Conservation (phyloP, 1,139 yeast species). For the Yamadazyma dendronema region DNA sequence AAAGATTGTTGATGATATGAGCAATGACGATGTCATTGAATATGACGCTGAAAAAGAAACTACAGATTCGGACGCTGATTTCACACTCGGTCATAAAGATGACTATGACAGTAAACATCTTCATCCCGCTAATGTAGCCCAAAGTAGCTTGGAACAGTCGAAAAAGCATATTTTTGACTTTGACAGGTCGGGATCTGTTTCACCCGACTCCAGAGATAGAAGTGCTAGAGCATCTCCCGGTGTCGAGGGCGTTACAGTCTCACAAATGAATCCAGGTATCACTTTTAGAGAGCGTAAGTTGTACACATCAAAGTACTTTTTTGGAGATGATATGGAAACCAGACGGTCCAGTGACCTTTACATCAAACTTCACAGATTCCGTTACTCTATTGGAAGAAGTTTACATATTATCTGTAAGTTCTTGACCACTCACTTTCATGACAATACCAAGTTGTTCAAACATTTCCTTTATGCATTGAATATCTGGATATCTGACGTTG, state of each 20-base stretch:
- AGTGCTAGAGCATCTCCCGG: conserved; percentile 42
- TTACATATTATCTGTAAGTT: conserved; percentile 60
- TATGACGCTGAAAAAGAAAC: conserved; percentile 22
- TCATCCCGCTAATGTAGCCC: conserved; percentile 3
- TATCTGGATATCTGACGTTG: conserved; percentile 84
- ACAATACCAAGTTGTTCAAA: conserved; percentile 68
- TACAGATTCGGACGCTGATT: conserved; percentile 22
- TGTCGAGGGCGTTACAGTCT: conserved; percentile 43
- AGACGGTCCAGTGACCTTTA: conserved; percentile 55
- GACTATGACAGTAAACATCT: conserved; percentile 5
- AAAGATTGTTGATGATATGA: conserved; percentile 40
- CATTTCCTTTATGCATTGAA: conserved; percentile 65
- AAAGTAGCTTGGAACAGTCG: conserved; percentile 9
- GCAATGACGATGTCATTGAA: conserved; percentile 12
- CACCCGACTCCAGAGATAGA: conserved; percentile 16
- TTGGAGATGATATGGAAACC: conserved; percentile 48
- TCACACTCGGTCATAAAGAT: background rate
- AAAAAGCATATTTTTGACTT: conserved; percentile 14
- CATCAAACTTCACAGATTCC: conserved; percentile 56
- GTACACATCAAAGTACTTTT: conserved; percentile 57
- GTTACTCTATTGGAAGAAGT: conserved; percentile 63
- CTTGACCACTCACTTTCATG: conserved; percentile 52
- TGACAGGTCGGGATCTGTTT: conserved; percentile 12
- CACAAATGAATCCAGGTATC: conserved; percentile 44
- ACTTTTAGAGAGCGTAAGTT: conserved; percentile 61